Base-by-base conservation (phyloP, 2,329 filamentous ascomycete species). In the Fusarium sp. region DNA sequence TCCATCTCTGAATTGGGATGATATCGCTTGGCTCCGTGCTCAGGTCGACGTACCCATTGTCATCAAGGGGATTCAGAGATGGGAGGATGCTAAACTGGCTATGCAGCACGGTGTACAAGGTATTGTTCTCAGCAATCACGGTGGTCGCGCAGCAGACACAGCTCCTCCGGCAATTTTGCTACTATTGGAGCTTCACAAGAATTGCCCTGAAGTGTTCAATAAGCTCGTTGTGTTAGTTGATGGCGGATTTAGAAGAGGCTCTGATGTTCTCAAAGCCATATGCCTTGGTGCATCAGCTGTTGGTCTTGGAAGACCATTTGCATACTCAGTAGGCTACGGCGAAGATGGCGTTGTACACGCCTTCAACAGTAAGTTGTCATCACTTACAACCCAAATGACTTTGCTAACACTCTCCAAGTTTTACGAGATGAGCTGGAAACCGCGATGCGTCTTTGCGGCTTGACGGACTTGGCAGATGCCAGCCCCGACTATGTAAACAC, bases 71-170 rank as follows among this genome's bases (percentile, higher is more conserved):
- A 88, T 94, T n/a, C 91, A 94, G 82, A 89, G 49, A 20, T 87
- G 89, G 0, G 84, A 85, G 45, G 92, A 94, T 80, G 92, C 92
- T 20, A 83, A 85, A 59, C 85, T 84, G 73, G 90, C 90, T 5
- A 85, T 90, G 41, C 86, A 91, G 58, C 77, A 86, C 18, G 91
- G 90, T 0, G 88, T 89, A 7, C 89, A 94, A 73, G 92, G 90
- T 0, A 92, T 94, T 54, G 86, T 94, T 3, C 84, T 94, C 4
- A 89, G 87, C 20, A 94, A 94, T 74, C 92, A 94, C 79, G 92
- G 92, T 4, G 92, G 92, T 0, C 81, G 92, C 44, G 86, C 82
- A 58, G 77, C 86, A 3, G 87, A 89, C 66, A 88, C 35, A n/a
- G 52, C 61, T 9, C 35, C 44, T 1, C 54, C 61, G 6, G 13